A percentile compares a stretch with the other conserved stretches of the same genome.
phyloP scores from a whole-genome alignment of 192 early-diverging fungal species.

The Coemansia sp. region DNA sequence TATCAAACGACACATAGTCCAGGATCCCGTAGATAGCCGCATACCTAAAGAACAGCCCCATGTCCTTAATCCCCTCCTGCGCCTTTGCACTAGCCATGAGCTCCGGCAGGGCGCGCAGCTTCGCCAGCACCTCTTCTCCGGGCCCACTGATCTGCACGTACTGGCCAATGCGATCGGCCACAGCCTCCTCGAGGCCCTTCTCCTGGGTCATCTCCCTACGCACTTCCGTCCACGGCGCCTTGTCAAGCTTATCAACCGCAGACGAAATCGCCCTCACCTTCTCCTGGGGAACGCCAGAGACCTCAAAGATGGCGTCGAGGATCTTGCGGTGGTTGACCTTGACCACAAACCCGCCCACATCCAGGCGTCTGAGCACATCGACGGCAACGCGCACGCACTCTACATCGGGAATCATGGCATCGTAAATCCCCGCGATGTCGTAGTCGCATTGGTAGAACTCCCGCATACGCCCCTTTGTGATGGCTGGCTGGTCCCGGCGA shows the following conservation, averaged over 20 bases:
- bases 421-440: slow-evolving; percentile 93
- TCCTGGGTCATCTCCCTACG: slow-evolving; percentile 91
- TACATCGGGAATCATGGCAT: slow-evolving; percentile 96
- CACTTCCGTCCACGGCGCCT: slow-evolving; percentile 92
- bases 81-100: slow-evolving; percentile 70
- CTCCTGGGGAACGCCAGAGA: slow-evolving; percentile 87
- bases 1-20: slow-evolving; percentile 78
- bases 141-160: slow-evolving; percentile 80
- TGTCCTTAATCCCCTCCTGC: slow-evolving; percentile 78
- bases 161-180: slow-evolving; percentile 90
- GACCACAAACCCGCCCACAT: slow-evolving; percentile 85
- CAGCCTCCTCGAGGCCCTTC: slow-evolving; percentile 75
- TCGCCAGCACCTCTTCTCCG: slow-evolving; percentile 71
- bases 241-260: slow-evolving; percentile 98
- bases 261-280: slow-evolving; percentile 92
- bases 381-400: slow-evolving; percentile 79
- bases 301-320: slow-evolving; percentile 95
- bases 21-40: slow-evolving; percentile 75
- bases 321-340: slow-evolving; percentile 98
- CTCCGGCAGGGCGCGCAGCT: slow-evolving; percentile 62
- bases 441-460: slow-evolving; percentile 99
- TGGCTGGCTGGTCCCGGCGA: slow-evolving; percentile 95
- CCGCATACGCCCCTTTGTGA: slow-evolving; percentile 98
- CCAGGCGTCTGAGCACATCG: slow-evolving; percentile 77
- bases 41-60: slow-evolving; percentile 82